Conservation (phyloP, 164 flowering plant genomes). For the Vitis labrusca region DNA sequence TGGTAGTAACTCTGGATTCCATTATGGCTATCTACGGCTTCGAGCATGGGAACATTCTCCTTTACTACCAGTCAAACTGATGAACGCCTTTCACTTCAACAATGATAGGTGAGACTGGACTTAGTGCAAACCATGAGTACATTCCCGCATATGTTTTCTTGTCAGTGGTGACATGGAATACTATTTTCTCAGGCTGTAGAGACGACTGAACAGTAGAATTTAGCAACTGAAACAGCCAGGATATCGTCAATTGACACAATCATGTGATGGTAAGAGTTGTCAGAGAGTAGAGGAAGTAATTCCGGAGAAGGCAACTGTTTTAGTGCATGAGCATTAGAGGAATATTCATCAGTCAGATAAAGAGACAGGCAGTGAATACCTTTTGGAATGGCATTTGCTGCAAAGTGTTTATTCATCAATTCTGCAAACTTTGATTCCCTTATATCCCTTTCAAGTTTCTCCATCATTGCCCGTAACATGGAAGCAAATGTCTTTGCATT, state of each 20-base stretch:
- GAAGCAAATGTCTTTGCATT: too few relatives aligned
- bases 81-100: conserved; percentile 27
- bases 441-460: conserved; percentile 32
- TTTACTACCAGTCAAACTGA: conserved; percentile 96
- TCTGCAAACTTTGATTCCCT: conserved; percentile 82
- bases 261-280: too few relatives aligned
- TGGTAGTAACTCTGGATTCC: conserved; percentile 15
- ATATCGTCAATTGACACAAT: conserved; percentile 82
- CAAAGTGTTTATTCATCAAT: conserved; percentile 92
- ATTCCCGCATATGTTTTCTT: conserved; percentile 98
- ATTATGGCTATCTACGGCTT: conserved; percentile 84
- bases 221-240: conserved; percentile 96
- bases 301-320: too few relatives aligned
- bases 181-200: conserved; percentile 22
- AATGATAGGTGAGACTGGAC: conserved; percentile 77
- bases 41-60: conserved; percentile 96
- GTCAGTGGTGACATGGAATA: conserved; percentile 89
- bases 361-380: conserved; percentile 89
- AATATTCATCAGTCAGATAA: conserved; percentile 93
- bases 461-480: too few relatives aligned
- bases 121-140: conserved; percentile 99
- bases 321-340: conserved; percentile 95
- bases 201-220: conserved; percentile 76
- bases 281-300: too few relatives aligned
- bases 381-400: conserved; percentile 89